phyloP scores from a whole-genome alignment of 768 basidiomycete species.

The Trametopsis cervina region DNA sequence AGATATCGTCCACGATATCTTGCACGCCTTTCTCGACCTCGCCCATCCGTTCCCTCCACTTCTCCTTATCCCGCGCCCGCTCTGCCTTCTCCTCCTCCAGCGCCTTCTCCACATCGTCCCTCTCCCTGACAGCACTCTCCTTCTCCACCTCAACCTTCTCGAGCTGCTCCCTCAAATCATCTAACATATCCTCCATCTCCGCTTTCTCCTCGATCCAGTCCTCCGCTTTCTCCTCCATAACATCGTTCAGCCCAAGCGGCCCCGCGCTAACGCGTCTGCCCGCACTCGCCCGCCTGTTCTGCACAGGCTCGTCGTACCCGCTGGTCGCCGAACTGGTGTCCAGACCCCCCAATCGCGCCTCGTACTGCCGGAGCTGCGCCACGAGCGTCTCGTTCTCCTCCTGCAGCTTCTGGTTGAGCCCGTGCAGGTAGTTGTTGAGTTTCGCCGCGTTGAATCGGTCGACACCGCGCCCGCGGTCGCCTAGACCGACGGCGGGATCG shows the following conservation, averaged over 20 bases:
- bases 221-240: slow-evolving; percentile 59
- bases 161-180: slow-evolving; percentile 29
- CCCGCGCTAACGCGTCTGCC: slow-evolving; percentile 46
- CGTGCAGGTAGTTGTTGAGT: slow-evolving; percentile 80
- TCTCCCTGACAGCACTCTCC: slow-evolving; percentile 38
- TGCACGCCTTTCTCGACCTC: slow-evolving; percentile 69
- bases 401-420: slow-evolving; percentile 73
- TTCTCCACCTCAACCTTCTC: slow-evolving; percentile 30
- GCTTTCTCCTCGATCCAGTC: slow-evolving; percentile 70
- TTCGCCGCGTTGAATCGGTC: slow-evolving; percentile 81
- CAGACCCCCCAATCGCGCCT: slow-evolving; percentile 33
- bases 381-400: slow-evolving; percentile 76
- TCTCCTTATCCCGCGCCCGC: slow-evolving; percentile 57
- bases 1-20: slow-evolving; percentile 58
- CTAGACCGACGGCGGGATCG: slow-evolving; percentile 75
- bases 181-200: slow-evolving; percentile 34
- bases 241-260: slow-evolving; percentile 44
- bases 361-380: slow-evolving; percentile 44
- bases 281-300: slow-evolving; percentile 23
- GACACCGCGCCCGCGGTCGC: slow-evolving; percentile 57
- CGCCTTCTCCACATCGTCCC: slow-evolving; percentile 45
- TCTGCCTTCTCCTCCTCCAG: slow-evolving; percentile 42
- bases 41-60: slow-evolving; percentile 63
- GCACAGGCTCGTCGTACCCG: slow-evolving; percentile 1
- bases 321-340: slow-evolving; percentile 14